Evolutionary conservation across 768 basidiomycete genomes (phyloP).

Genomic region (Pleurotus platypus): DNA sequence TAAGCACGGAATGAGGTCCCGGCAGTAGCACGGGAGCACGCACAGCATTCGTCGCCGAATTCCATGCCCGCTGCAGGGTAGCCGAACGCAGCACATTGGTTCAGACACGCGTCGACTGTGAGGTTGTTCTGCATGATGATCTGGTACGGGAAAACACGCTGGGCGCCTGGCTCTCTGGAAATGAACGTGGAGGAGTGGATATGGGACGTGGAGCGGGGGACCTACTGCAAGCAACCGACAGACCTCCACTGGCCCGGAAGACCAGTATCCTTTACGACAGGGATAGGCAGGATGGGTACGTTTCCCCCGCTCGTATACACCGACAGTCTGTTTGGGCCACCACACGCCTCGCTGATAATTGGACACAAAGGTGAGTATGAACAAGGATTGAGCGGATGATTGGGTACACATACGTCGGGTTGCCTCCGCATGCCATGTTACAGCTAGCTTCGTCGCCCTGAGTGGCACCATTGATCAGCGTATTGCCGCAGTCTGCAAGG

Average conservation of each 20-base stretch:
- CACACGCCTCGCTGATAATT: slow-evolving; percentile 58
- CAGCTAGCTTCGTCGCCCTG: slow-evolving; percentile 48
- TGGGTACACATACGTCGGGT: slow-evolving; percentile 45
- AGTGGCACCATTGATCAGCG: slow-evolving; percentile 58
- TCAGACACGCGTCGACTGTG: slow-evolving; percentile 60
- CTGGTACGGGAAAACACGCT: slow-evolving; percentile 57
- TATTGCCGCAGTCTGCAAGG: slow-evolving; percentile 64
- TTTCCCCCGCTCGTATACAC: slow-evolving; percentile 55
- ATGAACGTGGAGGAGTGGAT: background rate
- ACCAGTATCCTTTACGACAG: slow-evolving; percentile 46
- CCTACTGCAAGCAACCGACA: slow-evolving; percentile 64
- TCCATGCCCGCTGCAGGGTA: slow-evolving; percentile 70
- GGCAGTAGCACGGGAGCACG: slow-evolving; percentile 20
- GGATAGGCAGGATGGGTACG: slow-evolving; percentile 56
- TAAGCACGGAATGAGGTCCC: background rate
- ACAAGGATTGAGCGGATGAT: background rate
- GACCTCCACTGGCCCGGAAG: slow-evolving; percentile 67
- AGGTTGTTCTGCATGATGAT: slow-evolving; percentile 59
- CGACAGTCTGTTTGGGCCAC: slow-evolving; percentile 67
- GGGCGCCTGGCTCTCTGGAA: slow-evolving; percentile 43
- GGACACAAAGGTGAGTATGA: background rate
- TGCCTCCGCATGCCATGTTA: slow-evolving; percentile 73
- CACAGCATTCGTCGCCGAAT: slow-evolving; percentile 73
- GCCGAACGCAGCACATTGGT: slow-evolving; percentile 67
- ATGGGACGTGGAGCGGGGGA: background rate